A percentile compares a stretch with the other conserved stretches of the same genome.
phyloP scores from a whole-genome alignment of 139 green algal species.

The Tetradesmus lagerheimii region DNA sequence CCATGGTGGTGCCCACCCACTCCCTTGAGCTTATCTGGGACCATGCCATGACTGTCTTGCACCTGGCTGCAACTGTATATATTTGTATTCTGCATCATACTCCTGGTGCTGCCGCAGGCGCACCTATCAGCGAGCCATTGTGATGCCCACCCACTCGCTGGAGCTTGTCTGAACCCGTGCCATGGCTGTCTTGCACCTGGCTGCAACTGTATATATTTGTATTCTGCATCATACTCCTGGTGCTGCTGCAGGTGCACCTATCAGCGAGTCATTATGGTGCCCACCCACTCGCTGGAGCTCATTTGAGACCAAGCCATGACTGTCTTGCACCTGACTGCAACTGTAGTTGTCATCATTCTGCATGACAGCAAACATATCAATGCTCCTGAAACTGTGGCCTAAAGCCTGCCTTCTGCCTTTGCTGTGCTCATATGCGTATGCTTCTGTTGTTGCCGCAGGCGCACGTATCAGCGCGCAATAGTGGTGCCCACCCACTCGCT shows the following conservation, averaged over 20 bases:
- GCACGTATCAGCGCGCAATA: constrained; percentile 85
- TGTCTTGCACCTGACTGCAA: not conserved
- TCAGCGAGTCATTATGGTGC: constrained; percentile 86
- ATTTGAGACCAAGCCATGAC: constrained; percentile 89
- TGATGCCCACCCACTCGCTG: constrained; percentile 79
- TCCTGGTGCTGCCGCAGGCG: constrained; percentile 51
- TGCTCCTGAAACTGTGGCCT: no score
- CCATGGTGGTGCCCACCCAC: constrained; percentile 80
- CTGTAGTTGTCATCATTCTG: no score
- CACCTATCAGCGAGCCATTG: constrained; percentile 85
- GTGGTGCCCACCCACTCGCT: constrained; percentile 78
- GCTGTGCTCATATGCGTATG: no score
- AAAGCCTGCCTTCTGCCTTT: no score
- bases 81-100: not conserved
- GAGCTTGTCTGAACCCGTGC: constrained; percentile 81
- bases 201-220: not conserved
- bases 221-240: not conserved
- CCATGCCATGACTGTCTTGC: not conserved
- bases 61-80: not conserved
- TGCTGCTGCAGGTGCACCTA: constrained; percentile 67
- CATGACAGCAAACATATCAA: no score
- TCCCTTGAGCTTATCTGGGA: constrained; percentile 87
- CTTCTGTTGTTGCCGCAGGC: constrained; percentile 50
- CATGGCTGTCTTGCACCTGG: not conserved
- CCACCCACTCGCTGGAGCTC: constrained; percentile 78